Conservation (phyloP, 108 stramenopile genomes). For the Cyclotella sp. region DNA sequence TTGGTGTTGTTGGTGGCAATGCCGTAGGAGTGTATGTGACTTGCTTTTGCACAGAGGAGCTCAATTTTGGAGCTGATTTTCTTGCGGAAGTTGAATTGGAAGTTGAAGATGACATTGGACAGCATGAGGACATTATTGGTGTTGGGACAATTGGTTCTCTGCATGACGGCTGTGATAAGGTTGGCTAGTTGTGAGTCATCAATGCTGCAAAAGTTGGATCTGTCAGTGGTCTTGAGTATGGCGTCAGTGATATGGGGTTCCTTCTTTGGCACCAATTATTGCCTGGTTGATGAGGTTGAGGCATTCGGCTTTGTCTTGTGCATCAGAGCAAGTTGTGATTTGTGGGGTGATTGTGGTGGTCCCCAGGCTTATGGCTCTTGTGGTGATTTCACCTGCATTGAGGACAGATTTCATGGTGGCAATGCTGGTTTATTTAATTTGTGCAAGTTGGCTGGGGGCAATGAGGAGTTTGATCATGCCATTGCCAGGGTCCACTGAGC, state of each 20-base stretch:
- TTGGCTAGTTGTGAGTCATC: background rate
- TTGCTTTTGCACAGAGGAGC: background rate
- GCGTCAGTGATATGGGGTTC: background rate
- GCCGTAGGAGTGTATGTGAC: background rate
- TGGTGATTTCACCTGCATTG: no score
- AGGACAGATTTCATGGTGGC: no score
- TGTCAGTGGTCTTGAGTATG: conserved; percentile 3
- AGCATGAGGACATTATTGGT: background rate
- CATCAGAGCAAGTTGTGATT: no score
- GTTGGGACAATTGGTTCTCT: background rate
- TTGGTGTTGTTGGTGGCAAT: background rate
- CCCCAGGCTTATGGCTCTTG: no score
- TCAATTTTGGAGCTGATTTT: background rate
- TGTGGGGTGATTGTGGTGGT: no score
- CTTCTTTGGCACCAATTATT: conserved; percentile 9
- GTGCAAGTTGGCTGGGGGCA: no score
- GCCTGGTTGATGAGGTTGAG: no score
- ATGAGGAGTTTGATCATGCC: no score
- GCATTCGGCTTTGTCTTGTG: no score
- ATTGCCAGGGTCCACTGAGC: no score
- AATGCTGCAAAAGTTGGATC: background rate
- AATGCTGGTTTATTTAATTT: no score
- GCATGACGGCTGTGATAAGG: background rate
- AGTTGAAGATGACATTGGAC: background rate
- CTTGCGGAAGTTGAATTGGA: background rate